Conservation (phyloP, 2,329 filamentous ascomycete species). For the Ustilaginoidea virens region DNA sequence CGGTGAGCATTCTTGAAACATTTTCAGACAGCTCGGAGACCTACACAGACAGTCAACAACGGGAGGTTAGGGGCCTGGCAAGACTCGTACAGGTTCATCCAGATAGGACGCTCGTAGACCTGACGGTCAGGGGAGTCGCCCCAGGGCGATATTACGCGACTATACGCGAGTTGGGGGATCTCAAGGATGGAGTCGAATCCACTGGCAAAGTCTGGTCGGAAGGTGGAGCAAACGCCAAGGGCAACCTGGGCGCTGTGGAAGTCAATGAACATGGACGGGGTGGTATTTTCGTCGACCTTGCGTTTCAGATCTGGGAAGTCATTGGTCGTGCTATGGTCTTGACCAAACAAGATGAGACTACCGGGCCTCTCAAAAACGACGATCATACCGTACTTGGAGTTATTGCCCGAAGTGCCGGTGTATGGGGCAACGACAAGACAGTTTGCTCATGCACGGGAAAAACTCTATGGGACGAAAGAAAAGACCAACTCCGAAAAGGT, state of each 20-base stretch:
- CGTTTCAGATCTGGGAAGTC: conserved; percentile 86
- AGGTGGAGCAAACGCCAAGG: conserved; percentile 28
- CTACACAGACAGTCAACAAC: conserved; percentile 21
- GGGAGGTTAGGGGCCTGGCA: conserved; percentile 67
- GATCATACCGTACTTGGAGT: conserved; percentile 80
- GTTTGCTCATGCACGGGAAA: conserved; percentile 97
- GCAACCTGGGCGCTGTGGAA: conserved; percentile 55
- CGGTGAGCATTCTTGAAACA: conserved; percentile 92
- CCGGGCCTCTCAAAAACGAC: conserved; percentile 52
- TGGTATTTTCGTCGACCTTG: conserved; percentile 63
- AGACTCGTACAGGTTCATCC: conserved; percentile 86
- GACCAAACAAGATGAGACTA: conserved; percentile 42
- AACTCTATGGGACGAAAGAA: conserved; percentile 93
- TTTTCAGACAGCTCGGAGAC: conserved; percentile 42
- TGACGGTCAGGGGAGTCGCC: conserved; percentile 69
- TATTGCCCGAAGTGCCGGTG: conserved; percentile 87
- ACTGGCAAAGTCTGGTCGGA: conserved; percentile 71
- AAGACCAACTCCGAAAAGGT: conserved; percentile 75
- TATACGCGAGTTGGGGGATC: conserved; percentile 74
- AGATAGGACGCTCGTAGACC: conserved; percentile 66
- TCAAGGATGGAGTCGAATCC: conserved; percentile 67
- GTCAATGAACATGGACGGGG: conserved; percentile 65
- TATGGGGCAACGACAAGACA: conserved; percentile 98
- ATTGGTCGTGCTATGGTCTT: conserved; percentile 89
- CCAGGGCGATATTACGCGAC: conserved; percentile 73